Conservation (phyloP, 1,284 basidiomycete species). For the Moesziomyces antarcticus region DNA sequence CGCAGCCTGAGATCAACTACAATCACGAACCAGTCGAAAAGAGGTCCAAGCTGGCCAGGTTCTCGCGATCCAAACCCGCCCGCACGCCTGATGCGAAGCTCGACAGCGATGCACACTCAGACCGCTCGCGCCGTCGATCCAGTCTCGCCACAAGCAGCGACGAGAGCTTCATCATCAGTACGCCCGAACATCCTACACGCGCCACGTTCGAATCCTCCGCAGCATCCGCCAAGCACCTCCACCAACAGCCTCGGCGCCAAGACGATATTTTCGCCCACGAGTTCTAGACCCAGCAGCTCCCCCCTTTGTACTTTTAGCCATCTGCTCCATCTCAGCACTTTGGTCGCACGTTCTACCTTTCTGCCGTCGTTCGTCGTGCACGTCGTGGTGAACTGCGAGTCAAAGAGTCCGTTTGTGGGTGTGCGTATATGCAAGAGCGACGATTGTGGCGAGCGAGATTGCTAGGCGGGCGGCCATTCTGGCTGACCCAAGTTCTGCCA, state of each 20-base stretch:
- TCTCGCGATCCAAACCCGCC: slow-evolving; percentile 1
- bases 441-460: neutral
- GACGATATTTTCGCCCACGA: slow-evolving; percentile 33
- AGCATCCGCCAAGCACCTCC: neutral
- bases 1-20: slow-evolving; percentile 7
- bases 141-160: neutral
- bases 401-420: no score
- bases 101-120: neutral
- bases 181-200: slow-evolving; percentile 11
- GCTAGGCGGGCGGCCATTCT: slow-evolving; percentile 45
- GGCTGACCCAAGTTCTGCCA: slow-evolving; percentile 50
- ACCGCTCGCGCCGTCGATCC: no score
- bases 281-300: slow-evolving; percentile 11
- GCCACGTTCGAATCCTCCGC: neutral
- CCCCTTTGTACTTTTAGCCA: slow-evolving; percentile 1
- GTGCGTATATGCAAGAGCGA: no score
- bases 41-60: slow-evolving; percentile 11
- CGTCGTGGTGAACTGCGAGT: no score
- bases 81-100: neutral
- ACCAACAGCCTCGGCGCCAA: neutral
- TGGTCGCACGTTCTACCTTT: no score
- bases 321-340: neutral
- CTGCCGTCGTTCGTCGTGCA: no score
- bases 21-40: neutral
- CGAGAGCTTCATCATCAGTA: slow-evolving; percentile 4